Evolutionary conservation across 805 yeast genomes (phyloP), one percentile per base, ranked within the genome.

Genomic region (Saturnispora quitensis): DNA sequence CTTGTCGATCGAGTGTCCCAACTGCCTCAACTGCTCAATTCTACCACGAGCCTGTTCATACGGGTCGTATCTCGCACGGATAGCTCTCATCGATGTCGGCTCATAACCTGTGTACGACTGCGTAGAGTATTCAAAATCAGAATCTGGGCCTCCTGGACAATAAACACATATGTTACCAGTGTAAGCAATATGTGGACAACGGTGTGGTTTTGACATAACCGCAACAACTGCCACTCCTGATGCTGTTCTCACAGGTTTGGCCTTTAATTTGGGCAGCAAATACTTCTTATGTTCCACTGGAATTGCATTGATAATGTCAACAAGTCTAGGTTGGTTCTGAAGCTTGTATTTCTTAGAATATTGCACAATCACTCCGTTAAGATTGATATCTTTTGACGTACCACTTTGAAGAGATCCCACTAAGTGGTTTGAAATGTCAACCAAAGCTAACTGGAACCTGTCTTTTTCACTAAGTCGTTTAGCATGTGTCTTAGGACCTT

Each of bases 11-110:
- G 95, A 84, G 64, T 93, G 99, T 13, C 99, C 99, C 54, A 93
- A 74, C 67, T 86, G 97, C 58, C 96, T 81, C 56, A 93, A 75
- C 73, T 93, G 99, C 63, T 93, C 99, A 40, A 93, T 84, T 67
- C 99, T 81, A 47, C 99, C 99, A 64, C 99, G 77, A 5, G 98
- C 97, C 68, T 93, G 99, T 68, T 93, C 99, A 64, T 89, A 93
- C 1, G 99, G 98, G 67, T 93, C 99, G 64, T 93, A 93, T 62
- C 99, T 80, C 0, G 99, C 99, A 60, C 99, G 76, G 55, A 93
- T 93, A n/a, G 99, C 99, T 62, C 99, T 78, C 99, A 93, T 93
- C 0, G 97, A 89, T 0, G 99, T 93, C 8, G 99, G 99, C 67
- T 93, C 99, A 64, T 93, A 93, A 38, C 99, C 99, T 0, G 99